Evolutionary conservation across 129 eudicot genomes (phyloP), one percentile per base, ranked within the genome.

Genomic region (Apium graveolens): DNA sequence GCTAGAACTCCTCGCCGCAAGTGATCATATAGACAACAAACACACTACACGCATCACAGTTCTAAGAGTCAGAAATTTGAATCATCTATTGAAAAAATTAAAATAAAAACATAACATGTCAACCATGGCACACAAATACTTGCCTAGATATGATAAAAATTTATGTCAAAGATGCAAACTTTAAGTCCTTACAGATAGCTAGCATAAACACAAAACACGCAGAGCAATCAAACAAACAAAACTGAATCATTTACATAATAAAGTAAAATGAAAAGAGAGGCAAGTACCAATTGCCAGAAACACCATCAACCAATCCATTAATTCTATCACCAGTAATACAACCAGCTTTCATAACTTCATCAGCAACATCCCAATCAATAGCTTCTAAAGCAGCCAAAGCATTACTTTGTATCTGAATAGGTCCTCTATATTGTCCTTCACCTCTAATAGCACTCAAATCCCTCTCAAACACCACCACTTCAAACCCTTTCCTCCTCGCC

Each of bases 371-470:
- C 87, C 90, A 83, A 86, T 96, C 99, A 87, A 96, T 96, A 7
- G 99, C 99, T 83, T 96, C 99, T 72, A 96, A 87, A 88, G 97
- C 97, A 79, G 99, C 99, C 84, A 96, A 84, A 11, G 99, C 97
- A 78, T 96, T 96, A 83, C 99, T 96, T 84, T 96, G 99, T 77
- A 96, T 86, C 85, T 96, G 99, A 84, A 96, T 96, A 1, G 99
- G 99, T 43, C 99, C 99, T 66, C 99, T 90, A 78, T 96, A 96
- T 62, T 96, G 99, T 11, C 99, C 99, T 75, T 96, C 99, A 46
- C 99, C 99, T 90, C 97, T 96, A 17, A 96, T 90, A 0, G 99
- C 97, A 85, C 97, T 96, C 91, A 96, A 62, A 82, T 96, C 99
- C 88, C 80, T 96, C 88, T 96, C 99, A 85, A 96, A 96, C 76